phyloP scores from a whole-genome alignment of 768 basidiomycete genomes.

The Rhodotorula paludigena region DNA sequence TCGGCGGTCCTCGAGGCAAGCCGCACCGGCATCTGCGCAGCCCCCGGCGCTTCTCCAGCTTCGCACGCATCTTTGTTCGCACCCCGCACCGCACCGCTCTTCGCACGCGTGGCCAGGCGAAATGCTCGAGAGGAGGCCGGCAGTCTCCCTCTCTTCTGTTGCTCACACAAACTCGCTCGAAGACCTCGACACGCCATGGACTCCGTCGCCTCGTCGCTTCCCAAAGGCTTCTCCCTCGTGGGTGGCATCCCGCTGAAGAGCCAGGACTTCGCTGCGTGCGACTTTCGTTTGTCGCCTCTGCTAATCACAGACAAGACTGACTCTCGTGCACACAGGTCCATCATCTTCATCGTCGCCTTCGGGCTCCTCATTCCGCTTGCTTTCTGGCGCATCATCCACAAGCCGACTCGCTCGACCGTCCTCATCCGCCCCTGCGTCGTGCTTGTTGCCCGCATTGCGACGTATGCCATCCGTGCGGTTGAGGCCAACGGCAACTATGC shows the following conservation, averaged over 20 bases:
- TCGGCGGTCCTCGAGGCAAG: too few relatives aligned
- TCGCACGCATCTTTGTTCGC: too few relatives aligned
- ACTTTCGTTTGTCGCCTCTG: not conserved
- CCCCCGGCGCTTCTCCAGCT: too few relatives aligned
- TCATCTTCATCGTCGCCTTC: conserved; percentile 19
- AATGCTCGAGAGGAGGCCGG: too few relatives aligned
- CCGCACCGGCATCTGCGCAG: too few relatives aligned
- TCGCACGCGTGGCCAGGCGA: too few relatives aligned
- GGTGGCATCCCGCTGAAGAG: conserved; percentile 22
- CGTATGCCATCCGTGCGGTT: conserved; percentile 10
- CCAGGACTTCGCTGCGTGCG: conserved; percentile 26
- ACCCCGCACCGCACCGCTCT: too few relatives aligned
- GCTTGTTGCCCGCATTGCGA: not conserved
- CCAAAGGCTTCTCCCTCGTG: conserved; percentile 3
- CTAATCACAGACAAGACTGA: too few relatives aligned
- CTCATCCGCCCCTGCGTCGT: conserved; percentile 21
- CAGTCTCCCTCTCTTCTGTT: not conserved
- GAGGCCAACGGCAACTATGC: conserved; percentile 43
- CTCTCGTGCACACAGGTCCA: conserved; percentile 1
- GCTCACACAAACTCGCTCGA: not conserved
- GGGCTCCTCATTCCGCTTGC: not conserved
- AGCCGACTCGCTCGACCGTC: not conserved
- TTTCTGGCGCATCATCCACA: not conserved
- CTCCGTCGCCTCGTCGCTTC: not conserved
- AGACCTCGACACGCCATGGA: conserved; percentile 6